Base-by-base conservation (phyloP, 148 eudicot species). In the Fallopia convolvulus region DNA sequence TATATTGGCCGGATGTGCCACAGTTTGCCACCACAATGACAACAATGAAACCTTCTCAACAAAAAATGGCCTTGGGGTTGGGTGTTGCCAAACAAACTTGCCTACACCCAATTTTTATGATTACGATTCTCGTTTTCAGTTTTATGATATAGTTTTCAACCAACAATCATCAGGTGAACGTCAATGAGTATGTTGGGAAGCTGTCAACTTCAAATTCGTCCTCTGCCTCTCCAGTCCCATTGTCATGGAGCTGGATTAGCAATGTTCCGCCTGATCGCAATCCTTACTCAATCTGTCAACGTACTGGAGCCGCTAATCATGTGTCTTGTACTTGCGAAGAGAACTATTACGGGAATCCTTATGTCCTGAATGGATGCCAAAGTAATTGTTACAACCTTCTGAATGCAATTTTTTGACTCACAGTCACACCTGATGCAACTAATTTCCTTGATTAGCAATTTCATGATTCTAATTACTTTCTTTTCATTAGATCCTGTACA, bases 21-120 rank as follows among this genome's bases (percentile, higher is more conserved):
- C 75, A 0, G 75, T 73, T 73, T 73, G 75, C 33, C 49, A 73
- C 8, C 30, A 15, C 70, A 30, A 63, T 15, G 30, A 63, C 70
- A 63, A 18, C 13, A 15, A 12, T 2, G 30, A 10, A 9, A 36
- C 70, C 8, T 41, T 41, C 8, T 41, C 40, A 11, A 0, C 70
- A 5, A 63, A 63, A 3, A 36, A 10, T 40, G 13, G 41, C 6
- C 40, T 63, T 41, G 44, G 44, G 5, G 44, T 41, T 41, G 44
- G 44, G 7, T 41, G 44, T 41, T 41, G 44, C 44, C 44, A 41
- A 41, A 41, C 44, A 41, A 41, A 41, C 44, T 5, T 26, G 30
- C 30, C 30, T 26, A 26, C 30, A 26, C 30, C 30, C 30, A 26
- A 26, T 26, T 26, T 26, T 26, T 26, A 26, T 26, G 30, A 26